Percentiles rank a stretch among this genome's conserved stretches.
These are phyloP conservation scores for Kodamaea sp. DNA, from an alignment of 1,139 yeast species.

Conservation along the genomic window DNA sequence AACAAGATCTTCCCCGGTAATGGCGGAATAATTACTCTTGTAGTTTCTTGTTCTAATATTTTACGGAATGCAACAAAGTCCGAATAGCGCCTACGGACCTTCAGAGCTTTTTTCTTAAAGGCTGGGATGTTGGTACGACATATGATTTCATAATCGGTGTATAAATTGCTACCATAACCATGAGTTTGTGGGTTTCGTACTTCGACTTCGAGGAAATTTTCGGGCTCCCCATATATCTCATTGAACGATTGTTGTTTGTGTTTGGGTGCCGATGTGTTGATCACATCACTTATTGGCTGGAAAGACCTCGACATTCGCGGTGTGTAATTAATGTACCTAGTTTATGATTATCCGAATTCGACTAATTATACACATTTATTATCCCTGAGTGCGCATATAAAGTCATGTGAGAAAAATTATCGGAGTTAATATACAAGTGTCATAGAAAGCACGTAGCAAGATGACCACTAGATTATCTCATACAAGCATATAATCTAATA, in stretches of 20 bases:
- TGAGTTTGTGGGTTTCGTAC: conserved; percentile 78
- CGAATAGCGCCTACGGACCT: conserved; percentile 81
- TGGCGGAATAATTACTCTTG: conserved; percentile 78
- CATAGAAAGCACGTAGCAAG: no score
- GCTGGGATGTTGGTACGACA: conserved; percentile 89
- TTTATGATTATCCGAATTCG: no score
- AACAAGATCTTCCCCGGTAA: conserved; percentile 83
- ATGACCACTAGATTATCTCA: not conserved
- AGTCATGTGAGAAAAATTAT: no score
- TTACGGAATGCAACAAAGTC: conserved; percentile 84
- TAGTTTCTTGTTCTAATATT: conserved; percentile 68
- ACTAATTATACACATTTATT: no score
- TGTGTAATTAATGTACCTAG: not conserved
- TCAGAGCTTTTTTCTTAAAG: conserved; percentile 61
- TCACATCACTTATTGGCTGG: conserved; percentile 46
- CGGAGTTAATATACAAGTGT: no score
- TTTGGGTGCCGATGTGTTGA: conserved; percentile 31
- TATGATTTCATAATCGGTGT: conserved; percentile 86
- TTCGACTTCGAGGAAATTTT: conserved; percentile 88
- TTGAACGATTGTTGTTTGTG: conserved; percentile 65
- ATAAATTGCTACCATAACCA: conserved; percentile 63
- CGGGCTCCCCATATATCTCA: conserved; percentile 91
- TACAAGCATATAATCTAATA: not conserved
- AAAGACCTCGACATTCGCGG: conserved; percentile 38
- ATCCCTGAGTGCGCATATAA: no score